Conservation (phyloP, 805 yeast genomes). For the Metschnikowia cubensis region DNA sequence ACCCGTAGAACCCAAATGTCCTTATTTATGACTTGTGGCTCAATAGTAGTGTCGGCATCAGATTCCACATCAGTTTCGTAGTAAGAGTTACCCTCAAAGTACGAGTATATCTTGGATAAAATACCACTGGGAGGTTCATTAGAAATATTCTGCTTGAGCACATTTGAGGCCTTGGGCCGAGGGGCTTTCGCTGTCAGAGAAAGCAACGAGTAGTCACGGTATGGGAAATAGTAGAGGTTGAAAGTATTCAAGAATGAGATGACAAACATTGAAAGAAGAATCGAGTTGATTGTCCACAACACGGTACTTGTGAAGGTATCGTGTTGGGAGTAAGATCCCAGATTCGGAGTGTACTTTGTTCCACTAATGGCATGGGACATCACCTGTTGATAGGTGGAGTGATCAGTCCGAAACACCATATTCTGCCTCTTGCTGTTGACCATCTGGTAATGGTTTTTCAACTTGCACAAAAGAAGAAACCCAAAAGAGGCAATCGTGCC, state of each 20-base stretch:
- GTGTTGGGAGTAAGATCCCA: background rate
- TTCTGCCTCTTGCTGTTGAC: slow-evolving; percentile 28
- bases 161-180: slow-evolving; percentile 27
- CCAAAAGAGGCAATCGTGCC: slow-evolving; percentile 23
- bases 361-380: slow-evolving; percentile 17
- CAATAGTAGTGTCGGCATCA: slow-evolving; percentile 22
- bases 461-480: slow-evolving; percentile 20
- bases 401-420: slow-evolving; percentile 33
- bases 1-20: slow-evolving; percentile 53
- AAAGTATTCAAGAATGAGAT: slow-evolving; percentile 17
- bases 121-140: slow-evolving; percentile 11
- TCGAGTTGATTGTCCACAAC: slow-evolving; percentile 17
- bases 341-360: background rate
- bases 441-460: slow-evolving; percentile 24
- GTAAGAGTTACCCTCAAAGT: slow-evolving; percentile 15
- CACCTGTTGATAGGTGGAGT: slow-evolving; percentile 31
- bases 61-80: slow-evolving; percentile 19
- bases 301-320: slow-evolving; percentile 12
- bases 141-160: slow-evolving; percentile 14
- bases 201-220: slow-evolving; percentile 30
- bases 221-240: slow-evolving; percentile 16
- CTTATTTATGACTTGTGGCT: slow-evolving; percentile 21
- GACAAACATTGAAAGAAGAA: slow-evolving; percentile 12
- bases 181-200: slow-evolving; percentile 20
- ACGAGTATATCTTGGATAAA: slow-evolving; percentile 10